Base-by-base conservation (phyloP, 306 rosid genomes). In the Cicer cuneatum region DNA sequence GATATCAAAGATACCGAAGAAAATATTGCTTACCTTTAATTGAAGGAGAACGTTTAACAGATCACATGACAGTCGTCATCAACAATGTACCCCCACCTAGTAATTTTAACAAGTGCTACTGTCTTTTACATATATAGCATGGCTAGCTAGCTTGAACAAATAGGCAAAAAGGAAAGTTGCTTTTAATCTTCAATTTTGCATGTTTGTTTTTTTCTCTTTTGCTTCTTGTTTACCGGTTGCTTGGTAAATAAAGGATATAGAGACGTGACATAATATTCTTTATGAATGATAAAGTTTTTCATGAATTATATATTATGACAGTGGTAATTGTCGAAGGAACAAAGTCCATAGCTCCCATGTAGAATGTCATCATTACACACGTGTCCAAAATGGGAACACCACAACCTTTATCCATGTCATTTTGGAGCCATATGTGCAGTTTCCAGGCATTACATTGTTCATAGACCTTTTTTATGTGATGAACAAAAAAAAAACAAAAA, bases 311-410 rank as follows among this genome's bases (percentile, higher is more conserved):
- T 52, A 51, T 45, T 7, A 57, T 42, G 76, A 43, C 84, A 73
- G 83, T 61, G 75, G 79, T 66, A 47, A 70, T 54, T 74, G 85
- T 84, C 80, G 74, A 79, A 80, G 75, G 84, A 67, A 83, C 58
- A 15, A 39, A 48, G 67, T 71, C 21, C 89, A 62, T 72, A 57
- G 66, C 73, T 61, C 73, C 74, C 80, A 73, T 67, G 81, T 79
- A 80, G 37, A 78, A 43, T 48, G 83, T 56, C 85, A 83, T 88
- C 60, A 85, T 85, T 83, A 73, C 71, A 79, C 87, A 85, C 90
- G 88, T 87, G 90, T 77, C 88, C 29, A 70, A 80, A 81, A 80
- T 47, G 57, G 48, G 41, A 60, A 40, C 77, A 65, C 47, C 43
- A 67, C 76, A 57, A 73, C 65, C 63, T 37, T 38, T 68, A 72